phyloP scores from a whole-genome alignment of 495 filamentous ascomycete genomes.

The Barbatosphaeria neglecta region DNA sequence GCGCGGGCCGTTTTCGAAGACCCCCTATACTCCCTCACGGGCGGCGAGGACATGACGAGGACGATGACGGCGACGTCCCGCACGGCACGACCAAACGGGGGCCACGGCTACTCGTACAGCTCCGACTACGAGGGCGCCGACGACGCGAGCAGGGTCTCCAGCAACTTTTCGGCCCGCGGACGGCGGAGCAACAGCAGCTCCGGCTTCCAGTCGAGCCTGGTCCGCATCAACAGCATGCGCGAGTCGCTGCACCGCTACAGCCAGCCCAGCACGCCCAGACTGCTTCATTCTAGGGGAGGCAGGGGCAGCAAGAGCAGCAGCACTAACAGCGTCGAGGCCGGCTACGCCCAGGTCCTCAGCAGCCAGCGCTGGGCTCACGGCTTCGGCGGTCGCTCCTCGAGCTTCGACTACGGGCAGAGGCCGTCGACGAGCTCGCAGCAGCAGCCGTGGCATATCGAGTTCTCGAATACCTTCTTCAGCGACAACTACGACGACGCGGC shows the following conservation, averaged over 20 bases:
- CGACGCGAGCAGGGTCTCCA: slow-evolving; percentile 50
- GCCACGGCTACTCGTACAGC: slow-evolving; percentile 66
- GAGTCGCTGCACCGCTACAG: slow-evolving; percentile 29
- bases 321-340: slow-evolving; percentile 56
- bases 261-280: slow-evolving; percentile 17
- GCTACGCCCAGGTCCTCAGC: slow-evolving; percentile 41
- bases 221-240: slow-evolving; percentile 51
- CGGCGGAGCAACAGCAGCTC: slow-evolving; percentile 77
- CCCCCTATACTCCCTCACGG: slow-evolving; percentile 10
- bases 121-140: slow-evolving; percentile 56
- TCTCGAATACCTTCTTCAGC: slow-evolving; percentile 30
- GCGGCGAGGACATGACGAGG: slow-evolving; percentile 16
- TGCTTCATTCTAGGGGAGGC: slow-evolving; percentile 37
- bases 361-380: slow-evolving; percentile 46
- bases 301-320: slow-evolving; percentile 65
- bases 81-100: slow-evolving; percentile 36
- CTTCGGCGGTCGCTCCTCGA: slow-evolving; percentile 56
- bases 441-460: slow-evolving; percentile 30
- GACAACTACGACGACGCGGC: slow-evolving; percentile 72
- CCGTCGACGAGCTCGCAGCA: slow-evolving; percentile 17
- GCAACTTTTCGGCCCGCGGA: slow-evolving; percentile 43
- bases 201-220: slow-evolving; percentile 49
- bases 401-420: slow-evolving; percentile 58
- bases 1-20: slow-evolving; percentile 16
- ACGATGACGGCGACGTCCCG: slow-evolving; percentile 23